Base-by-base conservation (phyloP, 345 rosid genomes). In the Arabis hirsuta region DNA sequence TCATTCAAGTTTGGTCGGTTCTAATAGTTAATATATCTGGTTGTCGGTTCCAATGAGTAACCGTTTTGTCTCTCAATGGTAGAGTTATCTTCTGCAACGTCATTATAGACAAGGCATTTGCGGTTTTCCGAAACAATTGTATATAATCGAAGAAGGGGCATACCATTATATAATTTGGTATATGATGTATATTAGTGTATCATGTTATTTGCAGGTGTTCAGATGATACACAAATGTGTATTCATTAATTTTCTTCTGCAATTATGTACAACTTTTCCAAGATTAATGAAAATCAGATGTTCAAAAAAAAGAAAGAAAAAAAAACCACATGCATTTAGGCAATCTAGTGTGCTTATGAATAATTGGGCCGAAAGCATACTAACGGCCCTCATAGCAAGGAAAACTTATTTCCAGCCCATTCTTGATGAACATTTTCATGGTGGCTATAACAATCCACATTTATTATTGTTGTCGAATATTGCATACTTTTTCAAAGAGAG, bases 401-500 rank as follows among this genome's bases (percentile, higher is more conserved):
- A 45, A 55, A 46, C 10, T 44, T 13, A 16, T 11, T 31, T 29
- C n/a, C 5, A 54, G 69, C 57, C 56, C 32, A 47, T 45, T 22
- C 24, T 22, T 29, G 32, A 4, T 55, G 20, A 44, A 7, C 11
- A 55, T 54, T 22, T 3, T 24, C 7, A 29, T 43, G 46, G 13
- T 61, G n/a, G 52, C 24, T 38, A 39, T 26, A 50, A 7, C 12
- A 60, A 12, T 22, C 55, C 51, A 70, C 3, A 58, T 50, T 61
- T 52, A 50, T 52, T 51, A 53, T 53, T 60, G 29, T 20, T 39
- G 52, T 71, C 6, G 74, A 59, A 29, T 50, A 24, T 24, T 57
- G 7, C 14, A 29, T 53, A 32, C 64, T 64, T 64, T 64, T 55
- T 36, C 57, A 55, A 73, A 72, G 39, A 36, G 11, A 36, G 38